A percentile compares a stretch with the other conserved stretches of the same genome.
Conservation (phyloP, 257 asterid species). For the Thymus quinquecostatus region DNA sequence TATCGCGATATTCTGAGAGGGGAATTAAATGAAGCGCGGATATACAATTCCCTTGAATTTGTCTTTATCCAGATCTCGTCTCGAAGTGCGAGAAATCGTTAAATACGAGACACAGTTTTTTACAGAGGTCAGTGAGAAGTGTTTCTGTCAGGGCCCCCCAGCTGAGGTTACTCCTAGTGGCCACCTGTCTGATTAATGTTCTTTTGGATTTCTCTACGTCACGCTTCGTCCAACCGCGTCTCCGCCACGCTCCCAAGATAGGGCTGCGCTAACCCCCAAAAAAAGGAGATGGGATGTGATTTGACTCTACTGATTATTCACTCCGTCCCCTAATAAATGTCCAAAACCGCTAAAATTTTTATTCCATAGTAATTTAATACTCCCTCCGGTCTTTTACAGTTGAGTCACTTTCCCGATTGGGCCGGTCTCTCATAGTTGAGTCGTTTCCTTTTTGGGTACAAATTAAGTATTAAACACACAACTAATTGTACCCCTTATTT, state of each 20-base stretch:
- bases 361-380: too few relatives aligned
- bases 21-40: neutral
- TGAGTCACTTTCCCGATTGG: too few relatives aligned
- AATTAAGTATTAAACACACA: too few relatives aligned
- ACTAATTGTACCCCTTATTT: too few relatives aligned
- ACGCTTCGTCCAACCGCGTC: conserved; percentile 3
- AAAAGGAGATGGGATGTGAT: neutral
- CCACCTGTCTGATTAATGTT: conserved; percentile 39
- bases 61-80: conserved; percentile 2
- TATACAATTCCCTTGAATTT: neutral
- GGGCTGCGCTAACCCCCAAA: too few relatives aligned
- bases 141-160: conserved; percentile 38
- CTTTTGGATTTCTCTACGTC: neutral
- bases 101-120: conserved; percentile 31
- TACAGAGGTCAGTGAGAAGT: conserved; percentile 38
- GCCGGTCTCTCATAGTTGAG: too few relatives aligned
- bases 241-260: neutral
- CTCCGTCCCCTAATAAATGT: too few relatives aligned
- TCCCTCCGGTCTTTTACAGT: too few relatives aligned
- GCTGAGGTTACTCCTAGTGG: conserved; percentile 29
- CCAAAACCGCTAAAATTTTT: too few relatives aligned
- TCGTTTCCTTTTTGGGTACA: too few relatives aligned
- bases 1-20: conserved; percentile 4
- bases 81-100: conserved; percentile 33
- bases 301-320: too few relatives aligned